A percentile compares a stretch with the other conserved stretches of the same genome.
phyloP scores from a whole-genome alignment of 495 filamentous ascomycete species.

The Sordaria brevicollis region DNA sequence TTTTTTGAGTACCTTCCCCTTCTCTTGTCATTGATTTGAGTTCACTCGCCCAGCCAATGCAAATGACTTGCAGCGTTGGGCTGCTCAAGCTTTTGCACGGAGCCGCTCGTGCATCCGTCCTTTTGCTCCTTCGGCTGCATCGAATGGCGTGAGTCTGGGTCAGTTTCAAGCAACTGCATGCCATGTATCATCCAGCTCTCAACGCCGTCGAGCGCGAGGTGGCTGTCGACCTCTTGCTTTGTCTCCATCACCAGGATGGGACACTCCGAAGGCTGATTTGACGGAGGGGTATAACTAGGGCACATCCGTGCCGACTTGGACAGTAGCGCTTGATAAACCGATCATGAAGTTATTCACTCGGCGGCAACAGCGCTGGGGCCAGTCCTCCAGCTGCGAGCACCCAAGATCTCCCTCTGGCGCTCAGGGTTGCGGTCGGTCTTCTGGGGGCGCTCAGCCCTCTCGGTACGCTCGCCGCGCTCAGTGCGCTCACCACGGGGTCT shows the following conservation, averaged over 20 bases:
- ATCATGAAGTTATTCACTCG: neutral
- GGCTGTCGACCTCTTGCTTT: neutral
- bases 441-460: conserved; percentile 4
- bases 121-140: neutral
- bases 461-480: conserved; percentile 1
- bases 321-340: neutral
- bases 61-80: neutral
- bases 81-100: neutral
- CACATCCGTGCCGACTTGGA: neutral
- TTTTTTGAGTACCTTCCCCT: neutral
- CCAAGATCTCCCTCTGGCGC: conserved; percentile 8
- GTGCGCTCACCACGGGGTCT: neutral
- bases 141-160: neutral
- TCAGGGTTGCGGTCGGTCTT: conserved; percentile 1
- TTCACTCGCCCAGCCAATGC: neutral
- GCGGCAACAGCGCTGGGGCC: conserved; percentile 1
- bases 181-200: neutral
- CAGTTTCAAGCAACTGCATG: neutral
- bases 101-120: neutral
- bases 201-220: neutral
- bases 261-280: neutral
- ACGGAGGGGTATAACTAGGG: neutral
- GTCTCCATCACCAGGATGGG: neutral
- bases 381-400: conserved; percentile 10
- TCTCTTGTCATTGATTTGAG: neutral